Conservation (phyloP, 768 basidiomycete genomes). For the Mycena chlorophos region DNA sequence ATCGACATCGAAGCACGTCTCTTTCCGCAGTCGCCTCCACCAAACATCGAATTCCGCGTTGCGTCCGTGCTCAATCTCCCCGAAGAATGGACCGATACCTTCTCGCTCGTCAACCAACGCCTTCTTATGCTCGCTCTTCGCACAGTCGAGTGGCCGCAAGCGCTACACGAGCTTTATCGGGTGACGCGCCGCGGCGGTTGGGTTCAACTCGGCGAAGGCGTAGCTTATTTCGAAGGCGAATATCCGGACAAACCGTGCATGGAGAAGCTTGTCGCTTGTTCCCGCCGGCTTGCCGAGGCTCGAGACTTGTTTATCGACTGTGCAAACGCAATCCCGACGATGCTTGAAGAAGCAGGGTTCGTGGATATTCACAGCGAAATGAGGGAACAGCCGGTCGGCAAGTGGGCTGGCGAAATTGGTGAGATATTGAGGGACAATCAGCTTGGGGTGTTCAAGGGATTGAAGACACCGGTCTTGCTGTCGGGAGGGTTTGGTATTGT, state of each 20-base stretch:
- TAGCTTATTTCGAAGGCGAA: constrained; percentile 8
- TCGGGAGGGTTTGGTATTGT: constrained; percentile 21
- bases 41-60: constrained; percentile 17
- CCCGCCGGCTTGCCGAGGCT: constrained; percentile 5
- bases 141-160: constrained; percentile 19
- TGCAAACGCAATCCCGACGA: constrained; percentile 12
- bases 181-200: constrained; percentile 20
- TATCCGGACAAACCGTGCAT: not conserved
- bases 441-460: constrained; percentile 17
- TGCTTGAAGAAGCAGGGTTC: constrained; percentile 19
- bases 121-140: constrained; percentile 23
- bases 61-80: constrained; percentile 18
- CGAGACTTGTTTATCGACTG: constrained; percentile 18
- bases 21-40: constrained; percentile 15
- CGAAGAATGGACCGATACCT: constrained; percentile 19
- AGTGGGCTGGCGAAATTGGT: constrained; percentile 21
- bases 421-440: constrained; percentile 10
- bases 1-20: constrained; percentile 24
- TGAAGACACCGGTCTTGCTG: constrained; percentile 24
- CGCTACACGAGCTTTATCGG: constrained; percentile 16
- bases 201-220: constrained; percentile 22
- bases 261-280: constrained; percentile 4
- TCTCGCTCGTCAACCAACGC: constrained; percentile 25
- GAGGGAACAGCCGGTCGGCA: constrained; percentile 14
- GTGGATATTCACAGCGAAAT: constrained; percentile 15